phyloP scores from a whole-genome alignment of 257 asterid species.

The Fraxinus cuspidata region DNA sequence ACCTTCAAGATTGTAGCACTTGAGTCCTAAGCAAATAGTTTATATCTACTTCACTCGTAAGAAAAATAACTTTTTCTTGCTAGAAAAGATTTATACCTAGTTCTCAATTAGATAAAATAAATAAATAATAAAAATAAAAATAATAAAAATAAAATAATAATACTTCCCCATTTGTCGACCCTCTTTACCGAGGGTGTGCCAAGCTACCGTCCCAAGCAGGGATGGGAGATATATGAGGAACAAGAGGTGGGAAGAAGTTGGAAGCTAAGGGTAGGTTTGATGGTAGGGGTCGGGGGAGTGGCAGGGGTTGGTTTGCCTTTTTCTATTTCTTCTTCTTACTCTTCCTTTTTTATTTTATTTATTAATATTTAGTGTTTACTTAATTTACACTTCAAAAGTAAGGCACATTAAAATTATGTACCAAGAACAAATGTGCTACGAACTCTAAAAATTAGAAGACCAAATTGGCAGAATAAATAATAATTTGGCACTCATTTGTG shows the following conservation, averaged over 20 bases:
- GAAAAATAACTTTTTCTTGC: no score
- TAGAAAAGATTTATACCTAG: not conserved
- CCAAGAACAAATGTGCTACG: not conserved
- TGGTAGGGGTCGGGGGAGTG: not conserved
- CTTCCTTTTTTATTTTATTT: no score
- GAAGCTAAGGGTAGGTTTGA: not conserved
- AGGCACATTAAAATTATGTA: not conserved
- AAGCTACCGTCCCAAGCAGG: not conserved
- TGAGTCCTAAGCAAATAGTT: no score
- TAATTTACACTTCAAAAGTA: no score
- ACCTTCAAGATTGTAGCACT: not conserved
- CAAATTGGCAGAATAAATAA: not conserved
- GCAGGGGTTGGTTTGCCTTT: not conserved
- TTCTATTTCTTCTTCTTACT: no score
- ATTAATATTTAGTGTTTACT: no score
- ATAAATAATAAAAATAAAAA: no score
- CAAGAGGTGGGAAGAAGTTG: not conserved
- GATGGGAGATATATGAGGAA: not conserved
- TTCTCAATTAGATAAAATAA: no score
- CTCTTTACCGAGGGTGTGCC: not conserved
- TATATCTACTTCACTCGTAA: no score
- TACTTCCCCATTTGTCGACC: not conserved
- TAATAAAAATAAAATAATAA: no score
- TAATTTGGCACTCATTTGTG: not conserved
- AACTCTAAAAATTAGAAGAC: not conserved